These are phyloP conservation scores for Fraxinus latifolia DNA, from an alignment of 305 asterid genomes.

Conservation along the genomic window DNA sequence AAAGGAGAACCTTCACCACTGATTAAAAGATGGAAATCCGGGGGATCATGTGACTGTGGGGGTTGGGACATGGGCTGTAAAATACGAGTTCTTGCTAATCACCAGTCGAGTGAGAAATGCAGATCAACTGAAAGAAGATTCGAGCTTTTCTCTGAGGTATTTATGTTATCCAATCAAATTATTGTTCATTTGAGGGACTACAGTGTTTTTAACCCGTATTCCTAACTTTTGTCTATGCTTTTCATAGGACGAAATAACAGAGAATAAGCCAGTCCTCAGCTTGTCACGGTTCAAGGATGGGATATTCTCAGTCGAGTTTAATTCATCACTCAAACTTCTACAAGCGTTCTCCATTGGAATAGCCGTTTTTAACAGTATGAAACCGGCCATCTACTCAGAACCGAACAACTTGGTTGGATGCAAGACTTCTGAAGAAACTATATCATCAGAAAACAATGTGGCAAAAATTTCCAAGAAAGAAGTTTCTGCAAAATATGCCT, in stretches of 20 bases:
- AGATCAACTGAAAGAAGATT: slow-evolving; percentile 30
- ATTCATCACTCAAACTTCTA: slow-evolving; percentile 49
- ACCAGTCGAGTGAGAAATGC: slow-evolving; percentile 19
- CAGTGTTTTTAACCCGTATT: neutral
- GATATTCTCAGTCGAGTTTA: slow-evolving; percentile 59
- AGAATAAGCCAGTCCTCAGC: slow-evolving; percentile 36
- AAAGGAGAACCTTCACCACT: slow-evolving; percentile 75
- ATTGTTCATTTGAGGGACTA: neutral
- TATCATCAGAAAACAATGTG: slow-evolving; percentile 17
- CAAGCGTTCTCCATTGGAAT: slow-evolving; percentile 72
- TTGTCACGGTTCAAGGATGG: slow-evolving; percentile 61
- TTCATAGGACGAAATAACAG: slow-evolving; percentile 45
- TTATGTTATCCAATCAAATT: neutral
- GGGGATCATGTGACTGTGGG: slow-evolving; percentile 83
- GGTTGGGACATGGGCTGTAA: slow-evolving; percentile 92
- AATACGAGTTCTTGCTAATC: slow-evolving; percentile 41
- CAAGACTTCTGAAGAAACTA: slow-evolving; percentile 27
- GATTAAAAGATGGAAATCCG: slow-evolving; percentile 66
- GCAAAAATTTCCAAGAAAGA: slow-evolving; percentile 25
- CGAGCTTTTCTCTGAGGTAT: slow-evolving; percentile 65
- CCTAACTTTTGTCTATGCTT: slow-evolving; percentile 11
- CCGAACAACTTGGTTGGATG: slow-evolving; percentile 16
- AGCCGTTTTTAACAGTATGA: slow-evolving; percentile 42
- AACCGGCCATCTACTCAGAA: slow-evolving; percentile 26
- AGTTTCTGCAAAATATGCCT: slow-evolving; percentile 38